A percentile compares a stretch with the other conserved stretches of the same genome.
These are phyloP conservation scores for Suhomyces prunicola DNA, from an alignment of 805 yeast genomes.

Conservation along the genomic window DNA sequence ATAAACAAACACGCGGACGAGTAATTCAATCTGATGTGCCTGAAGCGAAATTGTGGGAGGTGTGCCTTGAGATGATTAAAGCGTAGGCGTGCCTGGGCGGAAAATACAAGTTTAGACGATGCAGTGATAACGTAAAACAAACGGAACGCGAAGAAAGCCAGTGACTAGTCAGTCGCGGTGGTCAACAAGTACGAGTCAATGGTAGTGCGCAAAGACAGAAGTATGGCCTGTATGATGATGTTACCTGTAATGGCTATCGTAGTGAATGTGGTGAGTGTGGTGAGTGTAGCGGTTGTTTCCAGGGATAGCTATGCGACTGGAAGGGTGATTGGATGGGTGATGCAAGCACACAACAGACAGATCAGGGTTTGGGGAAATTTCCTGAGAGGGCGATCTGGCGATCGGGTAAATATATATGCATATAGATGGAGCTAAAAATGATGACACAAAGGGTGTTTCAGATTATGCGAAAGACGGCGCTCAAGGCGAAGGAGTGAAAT, in stretches of 20 bases:
- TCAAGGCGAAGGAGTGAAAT: background rate
- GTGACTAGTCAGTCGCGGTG: background rate
- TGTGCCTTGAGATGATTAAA: background rate
- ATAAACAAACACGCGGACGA: background rate
- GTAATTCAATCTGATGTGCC: background rate
- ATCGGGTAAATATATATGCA: background rate
- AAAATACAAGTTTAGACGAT: background rate
- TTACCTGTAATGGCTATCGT: no score
- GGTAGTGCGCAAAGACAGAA: no score
- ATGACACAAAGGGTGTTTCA: conserved; percentile 7
- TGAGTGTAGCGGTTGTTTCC: background rate
- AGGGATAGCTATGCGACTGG: background rate
- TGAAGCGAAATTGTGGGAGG: background rate
- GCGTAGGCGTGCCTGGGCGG: background rate
- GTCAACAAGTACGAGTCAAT: background rate
- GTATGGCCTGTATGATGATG: no score
- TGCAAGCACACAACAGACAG: background rate
- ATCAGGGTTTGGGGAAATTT: background rate
- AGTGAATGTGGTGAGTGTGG: background rate
- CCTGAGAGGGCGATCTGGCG: background rate
- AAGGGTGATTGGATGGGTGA: background rate
- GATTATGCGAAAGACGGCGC: conserved; percentile 2
- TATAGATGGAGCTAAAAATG: background rate
- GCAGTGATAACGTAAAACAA: background rate
- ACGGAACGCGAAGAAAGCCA: background rate